Conservation (phyloP, 805 yeast species). For the Saccharomycopsis selenospora region DNA sequence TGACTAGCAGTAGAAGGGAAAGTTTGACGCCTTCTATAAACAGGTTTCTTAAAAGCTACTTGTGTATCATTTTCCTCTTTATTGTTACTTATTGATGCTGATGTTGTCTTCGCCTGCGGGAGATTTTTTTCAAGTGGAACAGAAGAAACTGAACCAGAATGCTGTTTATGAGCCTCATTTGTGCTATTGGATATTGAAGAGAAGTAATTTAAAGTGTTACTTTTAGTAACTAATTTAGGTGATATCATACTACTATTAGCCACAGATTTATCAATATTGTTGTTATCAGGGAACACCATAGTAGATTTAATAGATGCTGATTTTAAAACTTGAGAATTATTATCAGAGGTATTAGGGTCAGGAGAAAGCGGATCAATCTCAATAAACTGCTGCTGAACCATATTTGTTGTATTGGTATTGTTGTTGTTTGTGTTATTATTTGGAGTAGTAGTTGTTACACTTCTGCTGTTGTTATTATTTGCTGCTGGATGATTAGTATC, state of each 20-base stretch:
- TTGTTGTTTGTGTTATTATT: neutral
- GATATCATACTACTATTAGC: too few species aligned
- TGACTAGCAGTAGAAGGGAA: constrained; percentile 4
- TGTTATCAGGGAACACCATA: too few species aligned
- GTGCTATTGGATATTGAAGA: neutral
- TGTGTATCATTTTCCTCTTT: neutral
- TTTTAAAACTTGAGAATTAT: too few species aligned
- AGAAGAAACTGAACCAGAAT: constrained; percentile 1
- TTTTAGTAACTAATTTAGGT: too few species aligned
- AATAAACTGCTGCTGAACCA: too few species aligned
- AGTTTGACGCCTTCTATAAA: neutral
- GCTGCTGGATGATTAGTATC: neutral
- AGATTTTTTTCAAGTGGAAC: neutral
- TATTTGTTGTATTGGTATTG: too few species aligned
- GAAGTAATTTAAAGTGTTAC: neutral
- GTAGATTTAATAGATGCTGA: too few species aligned
- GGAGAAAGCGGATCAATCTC: too few species aligned
- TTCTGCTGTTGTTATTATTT: neutral
- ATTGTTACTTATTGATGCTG: neutral
- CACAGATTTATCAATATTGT: too few species aligned
- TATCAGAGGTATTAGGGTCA: too few species aligned
- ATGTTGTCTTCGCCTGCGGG: neutral
- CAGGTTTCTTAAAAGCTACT: neutral
- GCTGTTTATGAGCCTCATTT: neutral
- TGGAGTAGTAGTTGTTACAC: neutral